Percentiles rank a stretch among this genome's conserved stretches.
phyloP scores from a whole-genome alignment of 805 yeast species.

The Candida insectalens region DNA sequence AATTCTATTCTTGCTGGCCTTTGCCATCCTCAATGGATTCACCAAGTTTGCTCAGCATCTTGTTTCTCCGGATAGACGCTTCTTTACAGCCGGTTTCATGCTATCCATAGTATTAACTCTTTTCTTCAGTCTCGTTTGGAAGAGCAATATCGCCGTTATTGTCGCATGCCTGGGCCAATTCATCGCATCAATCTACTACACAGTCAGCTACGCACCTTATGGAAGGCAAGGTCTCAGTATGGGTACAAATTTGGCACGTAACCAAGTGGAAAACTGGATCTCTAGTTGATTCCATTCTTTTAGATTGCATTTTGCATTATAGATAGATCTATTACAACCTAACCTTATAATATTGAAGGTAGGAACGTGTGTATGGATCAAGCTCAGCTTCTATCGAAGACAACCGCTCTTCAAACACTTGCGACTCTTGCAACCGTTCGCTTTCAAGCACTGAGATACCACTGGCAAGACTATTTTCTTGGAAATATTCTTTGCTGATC shows the following conservation, averaged over 20 bases:
- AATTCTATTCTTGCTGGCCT: conserved; percentile 66
- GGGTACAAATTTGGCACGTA: conserved; percentile 39
- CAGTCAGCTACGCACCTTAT: conserved; percentile 84
- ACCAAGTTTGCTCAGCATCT: conserved; percentile 60
- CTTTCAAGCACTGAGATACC: conserved; percentile 6
- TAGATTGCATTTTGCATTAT: no score
- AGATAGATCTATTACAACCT: no score
- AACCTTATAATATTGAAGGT: conserved; percentile 9
- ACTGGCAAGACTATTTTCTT: conserved; percentile 7
- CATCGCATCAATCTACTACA: conserved; percentile 72
- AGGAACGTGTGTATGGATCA: conserved; percentile 13
- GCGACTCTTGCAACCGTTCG: neutral
- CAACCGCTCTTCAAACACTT: conserved; percentile 4
- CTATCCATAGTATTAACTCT: conserved; percentile 65
- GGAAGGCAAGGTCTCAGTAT: conserved; percentile 65
- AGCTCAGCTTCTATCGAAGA: conserved; percentile 6
- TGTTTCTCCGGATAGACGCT: conserved; percentile 56
- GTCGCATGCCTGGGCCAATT: conserved; percentile 62
- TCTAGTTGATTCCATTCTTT: neutral
- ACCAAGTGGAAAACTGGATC: conserved; percentile 21
- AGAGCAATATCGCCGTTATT: conserved; percentile 60
- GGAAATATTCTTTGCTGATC: conserved; percentile 9
- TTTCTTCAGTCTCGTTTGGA: conserved; percentile 54
- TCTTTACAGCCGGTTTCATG: conserved; percentile 66
- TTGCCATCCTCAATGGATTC: conserved; percentile 85